Percentiles rank a stretch among this genome's conserved stretches.
Evolutionary conservation across 2,329 filamentous ascomycete species (phyloP).

Genomic region (Akanthomyces uredinophilus): DNA sequence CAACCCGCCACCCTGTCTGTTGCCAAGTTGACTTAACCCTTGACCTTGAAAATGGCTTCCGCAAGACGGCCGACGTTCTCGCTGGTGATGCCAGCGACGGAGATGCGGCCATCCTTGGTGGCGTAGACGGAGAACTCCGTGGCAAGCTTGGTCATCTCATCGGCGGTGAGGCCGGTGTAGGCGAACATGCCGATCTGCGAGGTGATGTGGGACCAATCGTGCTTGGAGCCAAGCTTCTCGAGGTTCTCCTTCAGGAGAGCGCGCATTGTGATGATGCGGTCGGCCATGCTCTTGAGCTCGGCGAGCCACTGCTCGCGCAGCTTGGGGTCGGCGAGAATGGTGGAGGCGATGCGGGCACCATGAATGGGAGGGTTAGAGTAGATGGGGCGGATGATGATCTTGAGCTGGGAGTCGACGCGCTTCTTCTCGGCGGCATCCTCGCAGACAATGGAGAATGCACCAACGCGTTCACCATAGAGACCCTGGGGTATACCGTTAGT

Average conservation of each 20-base stretch:
- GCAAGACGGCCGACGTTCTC: slow-evolving; percentile 76
- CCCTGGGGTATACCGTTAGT: slow-evolving; percentile 47
- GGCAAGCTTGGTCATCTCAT: slow-evolving; percentile 87
- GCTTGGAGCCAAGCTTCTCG: slow-evolving; percentile 89
- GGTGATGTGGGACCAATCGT: slow-evolving; percentile 98
- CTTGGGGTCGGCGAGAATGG: slow-evolving; percentile 80
- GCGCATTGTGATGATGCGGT: slow-evolving; percentile 98
- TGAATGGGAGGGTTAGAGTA: slow-evolving; percentile 99
- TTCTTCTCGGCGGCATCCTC: slow-evolving; percentile 85
- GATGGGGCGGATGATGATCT: slow-evolving; percentile 92
- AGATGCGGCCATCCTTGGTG: slow-evolving; percentile 86
- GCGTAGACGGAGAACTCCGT: slow-evolving; percentile 98
- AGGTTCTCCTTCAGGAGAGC: slow-evolving; percentile 90
- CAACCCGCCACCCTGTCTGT: not conserved
- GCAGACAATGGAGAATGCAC: slow-evolving; percentile 90
- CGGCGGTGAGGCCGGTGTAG: slow-evolving; percentile 85
- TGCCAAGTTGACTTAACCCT: slow-evolving; percentile 45
- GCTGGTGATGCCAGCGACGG: slow-evolving; percentile 75
- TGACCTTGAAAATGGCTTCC: slow-evolving; percentile 80
- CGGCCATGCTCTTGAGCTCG: slow-evolving; percentile 98
- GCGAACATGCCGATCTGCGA: slow-evolving; percentile 99
- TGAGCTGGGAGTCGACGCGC: slow-evolving; percentile 94
- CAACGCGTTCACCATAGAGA: slow-evolving; percentile 96
- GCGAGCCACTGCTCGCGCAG: slow-evolving; percentile 92
- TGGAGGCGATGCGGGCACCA: slow-evolving; percentile 87